A percentile compares a stretch with the other conserved stretches of the same genome.
These are phyloP conservation scores for Starmera caribaea DNA, from an alignment of 805 yeast genomes.

Conservation along the genomic window DNA sequence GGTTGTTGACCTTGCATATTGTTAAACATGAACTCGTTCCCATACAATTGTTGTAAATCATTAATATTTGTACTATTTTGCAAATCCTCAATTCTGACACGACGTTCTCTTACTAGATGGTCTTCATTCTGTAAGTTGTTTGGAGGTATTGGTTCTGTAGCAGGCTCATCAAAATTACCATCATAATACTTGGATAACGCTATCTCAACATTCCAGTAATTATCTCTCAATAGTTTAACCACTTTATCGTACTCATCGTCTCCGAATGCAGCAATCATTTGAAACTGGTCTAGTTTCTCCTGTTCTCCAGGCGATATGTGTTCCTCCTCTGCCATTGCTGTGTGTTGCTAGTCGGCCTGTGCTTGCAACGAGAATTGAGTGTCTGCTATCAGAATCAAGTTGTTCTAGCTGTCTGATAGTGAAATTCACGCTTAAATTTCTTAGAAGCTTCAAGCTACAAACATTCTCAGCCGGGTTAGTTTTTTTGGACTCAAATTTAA, in stretches of 20 bases:
- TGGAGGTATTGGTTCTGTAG: constrained; percentile 1
- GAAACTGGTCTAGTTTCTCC: constrained; percentile 36
- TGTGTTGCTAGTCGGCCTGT: not conserved
- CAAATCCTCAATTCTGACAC: no score
- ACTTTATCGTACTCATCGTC: constrained; percentile 39
- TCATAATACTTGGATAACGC: constrained; percentile 58
- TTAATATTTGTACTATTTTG: no score
- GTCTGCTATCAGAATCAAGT: not conserved
- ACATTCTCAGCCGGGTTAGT: no score
- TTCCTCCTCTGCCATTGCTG: constrained; percentile 12
- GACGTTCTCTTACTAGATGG: no score
- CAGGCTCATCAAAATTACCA: constrained; percentile 30
- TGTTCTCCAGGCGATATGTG: constrained; percentile 32
- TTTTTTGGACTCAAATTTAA: no score
- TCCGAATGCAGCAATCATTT: constrained; percentile 38
- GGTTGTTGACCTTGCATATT: no score
- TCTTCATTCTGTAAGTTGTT: no score
- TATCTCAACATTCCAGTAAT: constrained; percentile 53
- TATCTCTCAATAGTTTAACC: constrained; percentile 34
- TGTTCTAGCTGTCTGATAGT: not conserved
- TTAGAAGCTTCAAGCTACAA: no score
- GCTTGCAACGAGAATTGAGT: not conserved
- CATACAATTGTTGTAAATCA: not conserved
- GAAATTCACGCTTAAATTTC: no score
- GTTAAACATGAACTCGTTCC: not conserved